A percentile compares a stretch with the other conserved stretches of the same genome.
Evolutionary conservation across 768 basidiomycete species (phyloP).

Genomic region (Vararia minispora): DNA sequence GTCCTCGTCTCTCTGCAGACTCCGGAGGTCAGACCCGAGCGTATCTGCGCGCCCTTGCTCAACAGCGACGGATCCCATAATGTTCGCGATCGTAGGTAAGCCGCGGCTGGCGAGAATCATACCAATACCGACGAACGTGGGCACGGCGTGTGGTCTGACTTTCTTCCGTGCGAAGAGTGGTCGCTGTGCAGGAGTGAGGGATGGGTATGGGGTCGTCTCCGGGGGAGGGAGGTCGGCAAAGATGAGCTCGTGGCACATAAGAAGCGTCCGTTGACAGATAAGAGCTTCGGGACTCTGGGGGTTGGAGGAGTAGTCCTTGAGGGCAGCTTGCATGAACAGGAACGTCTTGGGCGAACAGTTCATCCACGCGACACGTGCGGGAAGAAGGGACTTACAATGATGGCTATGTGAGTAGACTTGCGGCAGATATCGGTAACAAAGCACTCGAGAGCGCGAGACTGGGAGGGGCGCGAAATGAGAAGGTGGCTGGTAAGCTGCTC

Average conservation of each 20-base stretch:
- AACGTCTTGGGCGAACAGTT: conserved; percentile 49
- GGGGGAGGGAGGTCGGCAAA: conserved; percentile 77
- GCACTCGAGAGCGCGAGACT: conserved; percentile 85
- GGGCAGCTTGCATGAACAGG: conserved; percentile 97
- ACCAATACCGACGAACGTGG: conserved; percentile 79
- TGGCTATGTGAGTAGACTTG: conserved; percentile 88
- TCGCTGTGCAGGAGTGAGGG: conserved; percentile 36
- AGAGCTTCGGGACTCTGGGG: conserved; percentile 62
- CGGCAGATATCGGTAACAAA: conserved; percentile 86
- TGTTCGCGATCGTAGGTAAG: conserved; percentile 62
- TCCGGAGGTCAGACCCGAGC: conserved; percentile 36
- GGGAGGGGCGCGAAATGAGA: conserved; percentile 84
- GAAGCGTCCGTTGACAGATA: conserved; percentile 85
- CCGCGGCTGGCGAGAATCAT: conserved; percentile 66
- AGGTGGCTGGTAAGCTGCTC: conserved; percentile 83
- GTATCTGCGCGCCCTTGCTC: conserved; percentile 81
- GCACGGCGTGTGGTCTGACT: conserved; percentile 61
- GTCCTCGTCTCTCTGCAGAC: conserved; percentile 36
- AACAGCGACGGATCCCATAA: conserved; percentile 74
- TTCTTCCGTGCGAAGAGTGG: conserved; percentile 45
- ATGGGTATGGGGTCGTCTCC: conserved; percentile 54
- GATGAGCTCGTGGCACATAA: conserved; percentile 92
- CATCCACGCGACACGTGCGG: conserved; percentile 12
- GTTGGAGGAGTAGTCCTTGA: conserved; percentile 61
- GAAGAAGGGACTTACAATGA: conserved; percentile 60